phyloP scores from a whole-genome alignment of 805 yeast genomes.

The Monosporozyma aquatica region DNA sequence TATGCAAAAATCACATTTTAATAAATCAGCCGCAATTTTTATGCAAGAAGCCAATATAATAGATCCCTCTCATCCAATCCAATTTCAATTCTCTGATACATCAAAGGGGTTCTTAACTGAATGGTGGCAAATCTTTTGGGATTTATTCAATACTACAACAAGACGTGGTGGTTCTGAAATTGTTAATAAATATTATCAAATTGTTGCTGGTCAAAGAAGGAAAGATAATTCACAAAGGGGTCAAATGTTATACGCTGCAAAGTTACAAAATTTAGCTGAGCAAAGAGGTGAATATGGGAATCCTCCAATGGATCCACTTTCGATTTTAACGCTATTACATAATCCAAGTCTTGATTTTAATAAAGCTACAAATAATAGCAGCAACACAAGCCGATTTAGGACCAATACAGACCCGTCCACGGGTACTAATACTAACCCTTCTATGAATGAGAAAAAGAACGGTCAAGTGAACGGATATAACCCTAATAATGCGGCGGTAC shows the following conservation, averaged over 20 bases:
- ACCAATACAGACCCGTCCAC: neutral
- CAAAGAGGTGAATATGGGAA: slow-evolving; percentile 31
- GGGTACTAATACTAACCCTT: neutral
- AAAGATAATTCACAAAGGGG: slow-evolving; percentile 43
- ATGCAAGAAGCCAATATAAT: slow-evolving; percentile 68
- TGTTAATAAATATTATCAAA: slow-evolving; percentile 64
- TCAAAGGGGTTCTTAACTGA: slow-evolving; percentile 82
- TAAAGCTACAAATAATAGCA: neutral
- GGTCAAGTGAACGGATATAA: neutral
- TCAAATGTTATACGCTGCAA: slow-evolving; percentile 36
- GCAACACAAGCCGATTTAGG: neutral
- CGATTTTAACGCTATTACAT: slow-evolving; percentile 1
- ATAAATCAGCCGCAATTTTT: slow-evolving; percentile 64
- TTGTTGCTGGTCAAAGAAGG: slow-evolving; percentile 50
- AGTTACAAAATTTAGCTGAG: slow-evolving; percentile 35
- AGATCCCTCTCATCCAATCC: slow-evolving; percentile 6
- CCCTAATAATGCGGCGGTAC: neutral
- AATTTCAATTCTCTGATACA: slow-evolving; percentile 41
- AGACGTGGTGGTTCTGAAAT: slow-evolving; percentile 50
- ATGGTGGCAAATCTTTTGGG: slow-evolving; percentile 98
- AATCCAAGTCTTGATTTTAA: neutral
- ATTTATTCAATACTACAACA: slow-evolving; percentile 73
- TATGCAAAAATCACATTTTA: slow-evolving; percentile 60
- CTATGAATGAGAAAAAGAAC: neutral
- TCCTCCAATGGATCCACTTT: slow-evolving; percentile 24